Evolutionary conservation across 441 rosid genomes (phyloP).

Genomic region (Croton laevigatus): DNA sequence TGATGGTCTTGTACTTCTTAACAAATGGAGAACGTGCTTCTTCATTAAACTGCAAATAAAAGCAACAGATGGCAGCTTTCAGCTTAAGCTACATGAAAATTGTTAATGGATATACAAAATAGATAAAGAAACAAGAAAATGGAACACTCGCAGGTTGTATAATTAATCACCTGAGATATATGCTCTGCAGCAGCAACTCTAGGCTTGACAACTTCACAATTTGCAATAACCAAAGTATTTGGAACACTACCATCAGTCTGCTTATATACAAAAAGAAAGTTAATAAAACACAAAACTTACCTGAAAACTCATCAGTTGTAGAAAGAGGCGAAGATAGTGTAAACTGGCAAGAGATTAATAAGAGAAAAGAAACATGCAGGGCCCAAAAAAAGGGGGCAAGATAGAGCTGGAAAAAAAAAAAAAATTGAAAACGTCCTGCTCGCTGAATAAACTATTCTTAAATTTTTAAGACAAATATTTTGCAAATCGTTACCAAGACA

Average conservation of each 20-base stretch:
- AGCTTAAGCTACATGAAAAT: neutral
- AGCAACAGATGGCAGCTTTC: neutral
- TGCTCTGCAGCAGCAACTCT: slow-evolving; percentile 99
- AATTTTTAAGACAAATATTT: no score
- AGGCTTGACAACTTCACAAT: slow-evolving; percentile 95
- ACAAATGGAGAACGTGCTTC: slow-evolving; percentile 99
- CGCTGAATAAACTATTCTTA: no score
- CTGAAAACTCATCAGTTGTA: neutral
- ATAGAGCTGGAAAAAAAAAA: no score
- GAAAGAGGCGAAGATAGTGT: neutral
- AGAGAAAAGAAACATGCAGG: neutral
- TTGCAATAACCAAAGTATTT: slow-evolving; percentile 92
- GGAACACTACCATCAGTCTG: slow-evolving; percentile 99
- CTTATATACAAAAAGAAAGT: slow-evolving; percentile 18
- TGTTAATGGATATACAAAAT: neutral
- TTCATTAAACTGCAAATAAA: slow-evolving; percentile 76
- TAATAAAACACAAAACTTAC: slow-evolving; percentile 9
- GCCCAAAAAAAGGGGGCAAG: no score
- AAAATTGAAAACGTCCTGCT: no score
- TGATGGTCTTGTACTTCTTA: slow-evolving; percentile 94
- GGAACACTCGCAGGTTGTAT: neutral
- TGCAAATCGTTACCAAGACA: no score
- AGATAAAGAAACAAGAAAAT: neutral
- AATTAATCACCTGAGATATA: slow-evolving; percentile 73
- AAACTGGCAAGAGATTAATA: neutral